phyloP scores from a whole-genome alignment of 306 rosid genomes.

The Chamaecrista fasciculata region DNA sequence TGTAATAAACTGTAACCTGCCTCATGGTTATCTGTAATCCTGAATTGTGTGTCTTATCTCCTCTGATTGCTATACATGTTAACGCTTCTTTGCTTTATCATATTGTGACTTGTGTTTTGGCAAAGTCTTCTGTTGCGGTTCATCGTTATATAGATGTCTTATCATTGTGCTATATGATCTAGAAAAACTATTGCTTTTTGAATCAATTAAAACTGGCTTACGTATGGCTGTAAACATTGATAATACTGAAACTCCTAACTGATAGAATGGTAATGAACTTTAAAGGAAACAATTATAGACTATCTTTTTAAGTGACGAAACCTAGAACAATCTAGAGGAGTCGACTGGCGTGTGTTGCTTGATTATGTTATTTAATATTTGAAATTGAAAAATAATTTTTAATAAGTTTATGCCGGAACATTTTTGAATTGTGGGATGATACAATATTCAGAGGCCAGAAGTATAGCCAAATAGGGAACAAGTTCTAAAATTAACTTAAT shows the following conservation, averaged over 20 bases:
- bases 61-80: constrained; percentile 10
- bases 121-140: constrained; percentile 10
- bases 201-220: neutral
- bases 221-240: neutral
- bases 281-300: too few species aligned
- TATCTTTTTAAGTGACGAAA: neutral
- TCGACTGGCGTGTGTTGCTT: neutral
- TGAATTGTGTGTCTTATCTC: constrained; percentile 10
- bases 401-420: too few species aligned
- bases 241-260: neutral
- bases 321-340: neutral
- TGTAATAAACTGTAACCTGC: constrained; percentile 34
- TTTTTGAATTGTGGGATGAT: too few species aligned
- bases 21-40: constrained; percentile 30
- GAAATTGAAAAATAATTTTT: too few species aligned
- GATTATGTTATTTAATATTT: too few species aligned
- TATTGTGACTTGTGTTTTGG: neutral
- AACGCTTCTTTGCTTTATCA: neutral
- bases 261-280: neutral
- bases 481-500: too few species aligned
- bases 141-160: neutral
- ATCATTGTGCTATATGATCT: neutral
- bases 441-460: too few species aligned
- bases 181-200: neutral
- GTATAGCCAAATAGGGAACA: too few species aligned